These are phyloP conservation scores for Fusarium ambrosium DNA, from an alignment of 2,329 filamentous ascomycete species.

Conservation along the genomic window DNA sequence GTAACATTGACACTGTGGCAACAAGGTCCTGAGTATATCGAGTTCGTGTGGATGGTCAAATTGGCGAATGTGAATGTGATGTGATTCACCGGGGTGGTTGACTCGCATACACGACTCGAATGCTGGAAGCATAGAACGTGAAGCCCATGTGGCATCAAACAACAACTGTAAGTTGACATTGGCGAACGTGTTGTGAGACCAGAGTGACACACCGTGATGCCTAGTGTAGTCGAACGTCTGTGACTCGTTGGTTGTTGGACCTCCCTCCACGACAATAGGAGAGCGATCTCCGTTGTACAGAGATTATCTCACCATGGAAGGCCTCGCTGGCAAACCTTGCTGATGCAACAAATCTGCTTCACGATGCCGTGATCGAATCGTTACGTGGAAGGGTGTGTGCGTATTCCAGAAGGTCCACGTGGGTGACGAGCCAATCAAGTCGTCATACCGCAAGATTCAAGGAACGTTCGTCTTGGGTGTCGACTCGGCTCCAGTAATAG, in stretches of 20 bases:
- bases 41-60: background rate
- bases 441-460: background rate
- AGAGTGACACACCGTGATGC: conserved; percentile 1
- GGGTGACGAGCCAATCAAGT: conserved; percentile 12
- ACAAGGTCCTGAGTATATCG: conserved; percentile 8
- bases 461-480: conserved; percentile 19
- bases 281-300: conserved; percentile 3
- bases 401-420: conserved; percentile 13
- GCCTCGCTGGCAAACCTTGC: conserved; percentile 17
- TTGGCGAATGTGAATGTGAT: background rate
- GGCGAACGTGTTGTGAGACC: conserved; percentile 5
- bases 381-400: conserved; percentile 13
- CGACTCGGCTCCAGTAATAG: conserved; percentile 27
- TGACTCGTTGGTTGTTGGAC: background rate
- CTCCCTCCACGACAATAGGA: conserved; percentile 7
- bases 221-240: background rate
- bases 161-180: background rate
- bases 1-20: conserved; percentile 12
- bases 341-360: conserved; percentile 20
- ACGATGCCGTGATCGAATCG: conserved; percentile 25
- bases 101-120: conserved; percentile 1
- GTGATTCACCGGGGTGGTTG: background rate
- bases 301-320: conserved; percentile 19
- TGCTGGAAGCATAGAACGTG: background rate
- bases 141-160: background rate